phyloP scores from a whole-genome alignment of 805 yeast species.

The Yarrowia osloensis region DNA sequence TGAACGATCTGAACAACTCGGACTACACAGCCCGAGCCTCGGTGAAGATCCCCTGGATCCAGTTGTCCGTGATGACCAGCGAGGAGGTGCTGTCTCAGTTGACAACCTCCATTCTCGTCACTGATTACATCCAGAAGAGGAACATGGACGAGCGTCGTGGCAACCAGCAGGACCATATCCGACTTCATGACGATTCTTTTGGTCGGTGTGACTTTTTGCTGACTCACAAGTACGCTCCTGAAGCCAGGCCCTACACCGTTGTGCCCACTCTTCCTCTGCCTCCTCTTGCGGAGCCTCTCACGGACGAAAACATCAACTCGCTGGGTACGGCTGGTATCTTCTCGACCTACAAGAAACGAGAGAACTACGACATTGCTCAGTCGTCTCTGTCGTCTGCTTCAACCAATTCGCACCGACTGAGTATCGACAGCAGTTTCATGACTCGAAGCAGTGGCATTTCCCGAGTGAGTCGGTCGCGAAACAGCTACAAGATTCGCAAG shows the following conservation, averaged over 20 bases:
- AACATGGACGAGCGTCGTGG: conserved; percentile 50
- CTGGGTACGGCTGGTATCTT: conserved; percentile 17
- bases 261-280: conserved; percentile 64
- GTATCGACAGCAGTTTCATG: conserved; percentile 16
- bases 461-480: not conserved
- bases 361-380: conserved; percentile 16
- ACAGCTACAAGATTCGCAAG: conserved; percentile 2
- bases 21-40: conserved; percentile 61
- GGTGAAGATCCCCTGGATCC: conserved; percentile 53
- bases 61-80: conserved; percentile 39
- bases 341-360: conserved; percentile 12
- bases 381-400: conserved; percentile 20
- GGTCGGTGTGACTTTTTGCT: conserved; percentile 77
- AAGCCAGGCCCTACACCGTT: conserved; percentile 51
- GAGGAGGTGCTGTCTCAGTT: conserved; percentile 45
- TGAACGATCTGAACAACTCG: conserved; percentile 70
- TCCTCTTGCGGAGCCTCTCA: conserved; percentile 44
- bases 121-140: conserved; percentile 59
- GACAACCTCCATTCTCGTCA: conserved; percentile 59
- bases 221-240: conserved; percentile 52
- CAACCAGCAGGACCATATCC: conserved; percentile 65
- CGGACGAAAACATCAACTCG: conserved; percentile 22
- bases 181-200: conserved; percentile 76
- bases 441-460: conserved; percentile 25
- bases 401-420: conserved; percentile 13